Percentiles rank a stretch among this genome's conserved stretches.
These are phyloP conservation scores for Fusarium vanettenii DNA, from an alignment of 2,329 filamentous ascomycete species.

Conservation along the genomic window DNA sequence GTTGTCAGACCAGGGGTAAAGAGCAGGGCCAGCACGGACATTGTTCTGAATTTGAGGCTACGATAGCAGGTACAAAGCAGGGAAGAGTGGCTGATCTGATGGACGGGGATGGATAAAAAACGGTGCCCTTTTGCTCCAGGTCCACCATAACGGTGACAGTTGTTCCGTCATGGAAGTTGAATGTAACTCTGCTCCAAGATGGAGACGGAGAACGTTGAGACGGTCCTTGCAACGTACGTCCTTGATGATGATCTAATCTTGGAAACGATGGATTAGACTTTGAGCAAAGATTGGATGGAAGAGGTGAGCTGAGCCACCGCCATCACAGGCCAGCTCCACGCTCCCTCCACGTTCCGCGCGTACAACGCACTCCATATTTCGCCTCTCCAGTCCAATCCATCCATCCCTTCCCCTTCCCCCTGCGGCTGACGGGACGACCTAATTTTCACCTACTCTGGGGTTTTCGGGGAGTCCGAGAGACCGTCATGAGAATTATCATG, in stretches of 20 bases:
- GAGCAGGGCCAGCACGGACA: conserved; percentile 2
- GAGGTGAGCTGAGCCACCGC: neutral
- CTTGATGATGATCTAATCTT: neutral
- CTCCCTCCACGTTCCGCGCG: conserved; percentile 27
- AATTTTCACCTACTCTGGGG: conserved; percentile 7
- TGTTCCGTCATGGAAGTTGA: neutral
- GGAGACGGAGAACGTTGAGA: neutral
- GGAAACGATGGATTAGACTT: neutral
- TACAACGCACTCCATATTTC: conserved; percentile 26
- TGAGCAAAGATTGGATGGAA: neutral
- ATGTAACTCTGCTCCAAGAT: neutral
- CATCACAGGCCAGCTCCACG: neutral
- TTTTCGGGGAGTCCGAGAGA: neutral
- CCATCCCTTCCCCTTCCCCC: neutral
- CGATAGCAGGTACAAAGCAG: neutral
- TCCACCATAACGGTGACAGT: conserved; percentile 17
- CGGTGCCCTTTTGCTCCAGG: conserved; percentile 4
- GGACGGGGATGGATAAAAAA: neutral
- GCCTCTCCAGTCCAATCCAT: neutral
- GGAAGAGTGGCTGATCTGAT: neutral
- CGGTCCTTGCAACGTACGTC: neutral
- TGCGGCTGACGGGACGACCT: neutral
- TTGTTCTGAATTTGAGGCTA: neutral
- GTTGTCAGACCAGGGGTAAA: neutral
- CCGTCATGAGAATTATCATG: conserved; percentile 2